These are phyloP conservation scores for Cryptococcus jaspeensis DNA, from an alignment of 1,284 basidiomycete genomes.

Conservation along the genomic window DNA sequence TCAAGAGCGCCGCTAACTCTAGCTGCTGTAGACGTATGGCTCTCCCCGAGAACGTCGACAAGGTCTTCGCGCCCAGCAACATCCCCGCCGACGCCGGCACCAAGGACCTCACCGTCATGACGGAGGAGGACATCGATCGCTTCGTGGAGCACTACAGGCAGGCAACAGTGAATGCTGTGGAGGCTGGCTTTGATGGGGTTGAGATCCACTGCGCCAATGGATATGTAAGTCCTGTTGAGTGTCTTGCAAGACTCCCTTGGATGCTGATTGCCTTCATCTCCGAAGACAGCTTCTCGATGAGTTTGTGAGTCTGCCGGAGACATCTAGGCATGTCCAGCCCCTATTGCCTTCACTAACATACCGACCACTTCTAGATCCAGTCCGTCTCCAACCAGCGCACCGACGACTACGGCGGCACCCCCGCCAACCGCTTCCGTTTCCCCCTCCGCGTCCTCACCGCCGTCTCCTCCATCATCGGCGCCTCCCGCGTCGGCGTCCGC, in stretches of 20 bases:
- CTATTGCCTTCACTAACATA: slow-evolving; percentile 14
- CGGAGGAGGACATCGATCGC: no score
- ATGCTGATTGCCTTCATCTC: neutral
- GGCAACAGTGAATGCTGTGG: slow-evolving; percentile 58
- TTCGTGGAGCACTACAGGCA: slow-evolving; percentile 55
- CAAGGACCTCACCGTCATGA: slow-evolving; percentile 27
- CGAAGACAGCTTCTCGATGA: slow-evolving; percentile 52
- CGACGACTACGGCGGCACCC: slow-evolving; percentile 63
- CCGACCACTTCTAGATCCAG: slow-evolving; percentile 53
- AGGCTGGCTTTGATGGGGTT: slow-evolving; percentile 66
- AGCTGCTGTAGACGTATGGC: slow-evolving; percentile 2
- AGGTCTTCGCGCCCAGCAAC: neutral
- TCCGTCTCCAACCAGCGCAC: slow-evolving; percentile 57
- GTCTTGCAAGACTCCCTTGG: neutral
- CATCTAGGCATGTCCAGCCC: slow-evolving; percentile 64
- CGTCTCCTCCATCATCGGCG: slow-evolving; percentile 56
- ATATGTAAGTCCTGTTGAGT: slow-evolving; percentile 2
- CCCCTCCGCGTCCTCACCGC: slow-evolving; percentile 57
- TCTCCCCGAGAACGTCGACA: neutral
- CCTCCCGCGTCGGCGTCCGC: slow-evolving; percentile 56
- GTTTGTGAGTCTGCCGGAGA: slow-evolving; percentile 52
- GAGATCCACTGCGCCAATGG: slow-evolving; percentile 59
- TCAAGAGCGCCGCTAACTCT: no score
- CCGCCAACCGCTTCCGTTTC: slow-evolving; percentile 60
- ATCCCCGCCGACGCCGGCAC: slow-evolving; percentile 22